Conservation (phyloP, 129 eudicot genomes). For the Gnaphalium uliginosum region DNA sequence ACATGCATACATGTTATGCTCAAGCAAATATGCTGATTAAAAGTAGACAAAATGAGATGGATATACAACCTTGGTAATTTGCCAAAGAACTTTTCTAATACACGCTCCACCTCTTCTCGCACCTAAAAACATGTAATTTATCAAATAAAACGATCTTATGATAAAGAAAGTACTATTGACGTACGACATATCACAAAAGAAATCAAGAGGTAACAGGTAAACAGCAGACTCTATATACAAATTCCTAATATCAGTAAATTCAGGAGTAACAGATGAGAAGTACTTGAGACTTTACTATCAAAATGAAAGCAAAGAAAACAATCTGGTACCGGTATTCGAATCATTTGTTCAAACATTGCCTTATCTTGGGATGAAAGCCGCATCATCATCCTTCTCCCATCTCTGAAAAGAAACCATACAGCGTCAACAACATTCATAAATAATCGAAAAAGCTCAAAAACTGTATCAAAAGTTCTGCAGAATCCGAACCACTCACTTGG, state of each 20-base stretch:
- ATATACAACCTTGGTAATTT: constrained; percentile 50
- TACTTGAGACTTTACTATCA: too few species aligned
- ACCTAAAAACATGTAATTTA: constrained; percentile 47
- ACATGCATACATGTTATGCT: background rate
- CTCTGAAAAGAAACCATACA: constrained; percentile 37
- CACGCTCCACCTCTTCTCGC: constrained; percentile 53
- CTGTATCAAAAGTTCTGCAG: background rate
- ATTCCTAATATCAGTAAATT: too few species aligned
- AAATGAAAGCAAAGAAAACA: constrained; percentile 13
- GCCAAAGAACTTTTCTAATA: constrained; percentile 29
- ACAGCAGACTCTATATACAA: too few species aligned
- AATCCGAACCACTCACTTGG: constrained; percentile 42
- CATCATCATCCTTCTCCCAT: constrained; percentile 36
- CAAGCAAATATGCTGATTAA: background rate
- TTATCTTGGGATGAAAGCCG: constrained; percentile 42
- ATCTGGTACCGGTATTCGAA: constrained; percentile 54
- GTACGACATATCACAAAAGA: background rate
- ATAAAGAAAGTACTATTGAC: background rate
- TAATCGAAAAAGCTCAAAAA: background rate
- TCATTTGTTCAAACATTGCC: constrained; percentile 50
- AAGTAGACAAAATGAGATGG: background rate
- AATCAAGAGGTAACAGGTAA: constrained; percentile 6
- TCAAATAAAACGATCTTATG: constrained; percentile 10
- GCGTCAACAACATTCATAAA: too few species aligned
- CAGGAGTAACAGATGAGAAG: too few species aligned